These are phyloP conservation scores for Backusella psychrophila DNA, from an alignment of 192 early-diverging fungal species.

Conservation along the genomic window DNA sequence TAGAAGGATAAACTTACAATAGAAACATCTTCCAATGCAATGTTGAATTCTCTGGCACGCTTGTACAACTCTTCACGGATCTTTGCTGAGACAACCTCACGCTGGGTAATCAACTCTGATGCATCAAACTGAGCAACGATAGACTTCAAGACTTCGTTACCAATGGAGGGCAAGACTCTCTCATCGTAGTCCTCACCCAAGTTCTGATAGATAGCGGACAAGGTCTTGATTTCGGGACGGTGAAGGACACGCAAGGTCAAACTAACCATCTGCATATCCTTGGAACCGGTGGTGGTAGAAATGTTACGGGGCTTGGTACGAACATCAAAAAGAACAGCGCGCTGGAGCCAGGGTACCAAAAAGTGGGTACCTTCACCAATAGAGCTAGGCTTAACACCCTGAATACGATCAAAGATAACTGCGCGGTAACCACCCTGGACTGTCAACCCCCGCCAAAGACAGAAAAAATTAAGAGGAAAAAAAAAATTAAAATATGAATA, in stretches of 20 bases:
- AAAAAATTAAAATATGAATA: not conserved
- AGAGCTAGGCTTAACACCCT: conserved; percentile 80
- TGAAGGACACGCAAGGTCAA: conserved; percentile 92
- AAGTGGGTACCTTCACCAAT: conserved; percentile 97
- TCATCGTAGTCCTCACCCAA: conserved; percentile 97
- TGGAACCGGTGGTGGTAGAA: conserved; percentile 96
- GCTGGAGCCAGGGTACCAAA: conserved; percentile 93
- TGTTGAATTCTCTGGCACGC: conserved; percentile 93
- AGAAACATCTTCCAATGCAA: conserved; percentile 97
- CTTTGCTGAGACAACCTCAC: conserved; percentile 87
- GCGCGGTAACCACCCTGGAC: conserved; percentile 96
- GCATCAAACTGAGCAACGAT: conserved; percentile 99
- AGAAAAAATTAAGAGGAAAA: not conserved
- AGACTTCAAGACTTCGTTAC: conserved; percentile 98
- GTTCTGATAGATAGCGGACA: conserved; percentile 85
- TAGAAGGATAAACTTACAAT: conserved; percentile 61
- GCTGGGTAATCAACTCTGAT: conserved; percentile 96
- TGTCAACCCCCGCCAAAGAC: conserved; percentile 27
- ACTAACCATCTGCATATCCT: conserved; percentile 99
- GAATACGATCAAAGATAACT: conserved; percentile 94
- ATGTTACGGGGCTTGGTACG: conserved; percentile 96
- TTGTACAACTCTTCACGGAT: conserved; percentile 92
- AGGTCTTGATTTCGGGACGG: conserved; percentile 71
- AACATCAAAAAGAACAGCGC: conserved; percentile 86
- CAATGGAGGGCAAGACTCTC: conserved; percentile 94